phyloP scores from a whole-genome alignment of 306 rosid species.

The Dryas alaskensis region DNA sequence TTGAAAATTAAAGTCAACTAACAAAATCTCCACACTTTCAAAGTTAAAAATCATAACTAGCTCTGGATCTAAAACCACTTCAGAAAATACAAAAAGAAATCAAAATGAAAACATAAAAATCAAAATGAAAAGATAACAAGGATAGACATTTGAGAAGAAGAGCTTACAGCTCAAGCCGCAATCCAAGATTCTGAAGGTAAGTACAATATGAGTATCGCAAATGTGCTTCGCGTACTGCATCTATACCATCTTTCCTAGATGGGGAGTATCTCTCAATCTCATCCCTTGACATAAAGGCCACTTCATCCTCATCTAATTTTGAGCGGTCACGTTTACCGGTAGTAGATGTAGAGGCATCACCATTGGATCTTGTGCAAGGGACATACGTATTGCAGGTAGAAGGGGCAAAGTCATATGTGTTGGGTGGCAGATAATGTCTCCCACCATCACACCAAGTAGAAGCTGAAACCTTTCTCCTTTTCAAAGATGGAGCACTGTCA shows the following conservation, averaged over 20 bases:
- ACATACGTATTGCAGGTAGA: constrained; percentile 36
- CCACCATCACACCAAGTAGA: constrained; percentile 59
- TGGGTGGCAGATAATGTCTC: constrained; percentile 48
- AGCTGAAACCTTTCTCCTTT: constrained; percentile 72
- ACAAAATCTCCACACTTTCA: background rate
- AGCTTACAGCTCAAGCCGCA: constrained; percentile 88
- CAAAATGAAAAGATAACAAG: constrained; percentile 1
- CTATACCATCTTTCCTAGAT: constrained; percentile 93
- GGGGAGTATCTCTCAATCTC: constrained; percentile 95
- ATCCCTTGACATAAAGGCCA: constrained; percentile 78
- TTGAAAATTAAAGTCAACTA: constrained; percentile 1
- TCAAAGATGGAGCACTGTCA: constrained; percentile 49
- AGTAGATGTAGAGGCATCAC: constrained; percentile 48
- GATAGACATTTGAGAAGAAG: background rate
- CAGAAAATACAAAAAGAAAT: background rate
- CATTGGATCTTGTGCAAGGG: constrained; percentile 45
- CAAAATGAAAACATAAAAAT: background rate
- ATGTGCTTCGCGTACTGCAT: constrained; percentile 73
- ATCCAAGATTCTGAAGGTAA: constrained; percentile 86
- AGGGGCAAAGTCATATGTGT: constrained; percentile 32
- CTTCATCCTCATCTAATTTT: constrained; percentile 69
- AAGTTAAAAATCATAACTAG: background rate
- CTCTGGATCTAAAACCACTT: background rate
- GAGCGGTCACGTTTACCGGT: constrained; percentile 54
- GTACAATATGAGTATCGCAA: constrained; percentile 93